Evolutionary conservation across 305 asterid species (phyloP).

Genomic region (Stenogyne calaminthoides): DNA sequence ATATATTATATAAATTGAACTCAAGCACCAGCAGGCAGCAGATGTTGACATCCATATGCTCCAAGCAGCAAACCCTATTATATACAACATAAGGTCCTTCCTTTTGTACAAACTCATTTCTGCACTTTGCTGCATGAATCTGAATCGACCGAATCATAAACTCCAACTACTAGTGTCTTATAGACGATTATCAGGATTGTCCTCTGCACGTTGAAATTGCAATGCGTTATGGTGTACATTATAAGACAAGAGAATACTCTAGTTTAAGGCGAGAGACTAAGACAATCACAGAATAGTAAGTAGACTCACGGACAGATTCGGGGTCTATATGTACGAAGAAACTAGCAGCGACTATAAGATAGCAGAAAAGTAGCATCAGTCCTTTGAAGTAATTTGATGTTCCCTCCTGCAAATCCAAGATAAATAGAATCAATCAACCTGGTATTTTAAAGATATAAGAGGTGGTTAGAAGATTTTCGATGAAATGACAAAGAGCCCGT

Average conservation of each 20-base stretch:
- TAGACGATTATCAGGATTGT: slow-evolving; percentile 32
- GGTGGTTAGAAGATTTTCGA: neutral
- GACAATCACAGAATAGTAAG: neutral
- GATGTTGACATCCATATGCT: neutral
- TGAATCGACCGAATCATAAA: neutral
- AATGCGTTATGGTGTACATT: neutral
- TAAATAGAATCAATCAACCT: neutral
- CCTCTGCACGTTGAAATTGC: slow-evolving; percentile 42
- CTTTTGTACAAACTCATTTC: neutral
- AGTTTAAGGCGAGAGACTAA: neutral
- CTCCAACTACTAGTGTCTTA: slow-evolving; percentile 12
- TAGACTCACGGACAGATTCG: slow-evolving; percentile 56
- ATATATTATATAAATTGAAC: neutral
- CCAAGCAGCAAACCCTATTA: neutral
- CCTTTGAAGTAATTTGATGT: slow-evolving; percentile 89
- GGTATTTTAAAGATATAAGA: neutral
- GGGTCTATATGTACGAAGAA: slow-evolving; percentile 86
- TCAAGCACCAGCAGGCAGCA: neutral
- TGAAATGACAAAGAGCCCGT: neutral
- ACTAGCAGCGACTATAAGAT: slow-evolving; percentile 83
- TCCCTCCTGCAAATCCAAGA: slow-evolving; percentile 65
- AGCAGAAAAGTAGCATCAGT: slow-evolving; percentile 82
- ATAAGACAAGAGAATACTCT: neutral
- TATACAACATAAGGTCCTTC: slow-evolving; percentile 1
- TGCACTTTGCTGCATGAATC: slow-evolving; percentile 13